Base-by-base conservation (phyloP, 2,329 filamentous ascomycete species). In the Hymenoscyphus linearis region DNA sequence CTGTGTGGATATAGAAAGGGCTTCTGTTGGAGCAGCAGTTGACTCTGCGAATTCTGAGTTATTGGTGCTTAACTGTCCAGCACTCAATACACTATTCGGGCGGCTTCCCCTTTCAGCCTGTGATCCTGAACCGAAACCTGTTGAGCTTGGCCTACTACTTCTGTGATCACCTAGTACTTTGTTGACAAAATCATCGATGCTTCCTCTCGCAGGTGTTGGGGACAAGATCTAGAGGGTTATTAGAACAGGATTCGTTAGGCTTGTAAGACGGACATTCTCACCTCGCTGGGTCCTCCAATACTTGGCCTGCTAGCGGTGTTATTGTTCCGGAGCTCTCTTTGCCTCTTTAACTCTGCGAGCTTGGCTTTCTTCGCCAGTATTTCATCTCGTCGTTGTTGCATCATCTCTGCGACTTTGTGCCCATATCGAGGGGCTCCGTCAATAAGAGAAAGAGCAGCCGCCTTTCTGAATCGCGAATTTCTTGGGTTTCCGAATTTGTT, bases 351-450 rank as follows among this genome's bases (percentile, higher is more conserved):
- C 82, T 98, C 95, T 56, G 91, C 93, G 71, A 99, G 91, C 81
- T 95, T 97, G 65, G 93, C 93, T 81, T 91, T 93, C 80, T 99
- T 99, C 69, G 92, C 93, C 70, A 95, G 81, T 69, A 99, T 96
- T 80, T 99, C 95, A 80, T 96, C 92, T 80, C 91, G 89, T 71
- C 93, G 89, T 82, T 93, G 80, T 74, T 86, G 85, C 81, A 88
- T 88, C 64, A 68, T 71, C 47, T 34, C 63, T 65, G 64, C 64
- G 63, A 67, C 57, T 40, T 57, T 60, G 65, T 65, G 66, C 69
- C 69, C 69, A 71, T 71, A 27, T 67, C 67, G 61, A 53, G 59
- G 62, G 64, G 62, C 47, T 52, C 31, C 26, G 18, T 50, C 53
- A 50, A 34, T 53, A 44, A 50, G 22, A 52, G 13, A 27, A 31